Evolutionary conservation across 179 eudicot genomes (phyloP).

Genomic region (Patellifolia procumbens): DNA sequence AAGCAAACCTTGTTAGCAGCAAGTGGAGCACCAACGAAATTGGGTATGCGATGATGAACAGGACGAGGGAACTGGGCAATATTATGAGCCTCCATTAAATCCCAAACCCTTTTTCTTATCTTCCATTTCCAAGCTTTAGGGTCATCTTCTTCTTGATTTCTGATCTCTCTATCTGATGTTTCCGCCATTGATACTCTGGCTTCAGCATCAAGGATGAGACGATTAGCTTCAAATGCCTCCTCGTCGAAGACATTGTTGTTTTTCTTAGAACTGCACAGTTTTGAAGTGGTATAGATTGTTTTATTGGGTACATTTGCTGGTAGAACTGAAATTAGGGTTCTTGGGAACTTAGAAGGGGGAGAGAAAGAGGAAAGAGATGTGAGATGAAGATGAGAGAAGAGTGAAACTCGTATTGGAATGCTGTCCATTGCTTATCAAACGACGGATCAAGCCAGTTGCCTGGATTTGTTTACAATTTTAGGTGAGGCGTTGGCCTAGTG

Average conservation of each 20-base stretch:
- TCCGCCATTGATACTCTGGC: slow-evolving; percentile 74
- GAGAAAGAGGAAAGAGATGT: slow-evolving; percentile 14
- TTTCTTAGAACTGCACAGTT: slow-evolving; percentile 30
- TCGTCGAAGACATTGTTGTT: slow-evolving; percentile 53
- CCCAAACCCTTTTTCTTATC: slow-evolving; percentile 86
- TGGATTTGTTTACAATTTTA: too few relatives aligned
- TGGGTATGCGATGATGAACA: slow-evolving; percentile 94
- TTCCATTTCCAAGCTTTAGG: slow-evolving; percentile 94
- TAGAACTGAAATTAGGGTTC: slow-evolving; percentile 12
- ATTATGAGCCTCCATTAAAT: slow-evolving; percentile 71
- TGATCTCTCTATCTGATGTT: slow-evolving; percentile 38
- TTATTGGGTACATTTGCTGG: background rate
- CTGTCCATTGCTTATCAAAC: background rate
- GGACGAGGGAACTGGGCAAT: slow-evolving; percentile 91
- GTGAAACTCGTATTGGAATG: background rate
- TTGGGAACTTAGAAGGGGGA: slow-evolving; percentile 18
- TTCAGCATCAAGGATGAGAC: slow-evolving; percentile 64
- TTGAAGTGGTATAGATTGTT: slow-evolving; percentile 12
- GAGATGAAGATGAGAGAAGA: slow-evolving; percentile 4
- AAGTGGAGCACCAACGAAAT: slow-evolving; percentile 61
- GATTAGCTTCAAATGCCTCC: slow-evolving; percentile 68
- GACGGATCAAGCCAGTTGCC: background rate
- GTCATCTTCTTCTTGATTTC: slow-evolving; percentile 31
- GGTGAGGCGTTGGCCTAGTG: too few relatives aligned
- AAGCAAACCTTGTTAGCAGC: slow-evolving; percentile 64